Evolutionary conservation across 805 yeast genomes (phyloP), one percentile per base, ranked within the genome.

Genomic region (Blastobotrys parvus): DNA sequence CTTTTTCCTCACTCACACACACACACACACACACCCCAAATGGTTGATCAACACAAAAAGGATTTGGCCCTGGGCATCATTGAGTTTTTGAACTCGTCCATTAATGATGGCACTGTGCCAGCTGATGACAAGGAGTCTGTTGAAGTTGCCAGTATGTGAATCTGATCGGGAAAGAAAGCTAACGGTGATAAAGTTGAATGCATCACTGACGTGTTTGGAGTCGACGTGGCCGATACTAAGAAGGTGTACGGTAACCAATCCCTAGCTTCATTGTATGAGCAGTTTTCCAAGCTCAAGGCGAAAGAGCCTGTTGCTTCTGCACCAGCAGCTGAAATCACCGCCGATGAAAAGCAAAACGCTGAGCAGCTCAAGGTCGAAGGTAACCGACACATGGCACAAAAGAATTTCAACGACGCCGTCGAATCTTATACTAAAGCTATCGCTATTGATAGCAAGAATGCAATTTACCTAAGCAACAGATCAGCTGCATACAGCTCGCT

Each of bases 401-500:
- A 72, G 57, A 77, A 88, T 53, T 90, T 74, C 58, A 70, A 68
- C 13, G 69, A 62, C 31, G 97, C 98, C 3, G 72, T 87, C 42
- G 74, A 71, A 19, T 77, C 80, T 52, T 92, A 92, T 65, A 74
- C 94, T 5, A 78, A 76, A 43, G 97, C 97, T 8, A 76, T 92
- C 53, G 76, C 65, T 19, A 64, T 80, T 48, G 71, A 78, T 51
- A 78, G 88, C 43, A 62, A 71, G 15, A 88, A 87, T 61, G 88
- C 89, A 15, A 85, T 92, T 17, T 92, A 81, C 64, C 77, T 75
- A 48, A 88, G 97, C 29, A 92, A 92, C 68, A 79, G 98, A 59
- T 97, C 98, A 11, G 98, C 98, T 35, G 97, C 97, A 2, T 79
- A 84, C 64, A 83, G 95, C 8, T 85, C 95, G 4, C 57, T 75